phyloP scores from a whole-genome alignment of 1,284 basidiomycete genomes.

The Ceratobasidium sp. region DNA sequence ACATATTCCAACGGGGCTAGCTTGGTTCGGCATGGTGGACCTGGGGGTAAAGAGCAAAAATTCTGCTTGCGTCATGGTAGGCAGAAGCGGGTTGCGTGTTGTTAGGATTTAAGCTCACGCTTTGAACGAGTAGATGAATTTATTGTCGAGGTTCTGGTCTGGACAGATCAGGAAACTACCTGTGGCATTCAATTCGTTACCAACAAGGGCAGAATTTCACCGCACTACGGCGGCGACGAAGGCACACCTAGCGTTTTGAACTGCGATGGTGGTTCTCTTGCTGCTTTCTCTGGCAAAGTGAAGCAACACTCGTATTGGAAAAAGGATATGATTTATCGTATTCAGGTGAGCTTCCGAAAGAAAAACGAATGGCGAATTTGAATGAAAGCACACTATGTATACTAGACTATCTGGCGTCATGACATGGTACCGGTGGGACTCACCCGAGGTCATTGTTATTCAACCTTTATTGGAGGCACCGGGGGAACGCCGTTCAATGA shows the following conservation, averaged over 20 bases:
- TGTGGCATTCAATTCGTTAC: slow-evolving; percentile 25
- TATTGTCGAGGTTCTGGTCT: slow-evolving; percentile 8
- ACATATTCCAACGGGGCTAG: neutral
- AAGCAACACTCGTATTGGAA: slow-evolving; percentile 10
- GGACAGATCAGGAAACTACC: neutral
- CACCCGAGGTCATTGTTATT: neutral
- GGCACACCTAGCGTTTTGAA: slow-evolving; percentile 11
- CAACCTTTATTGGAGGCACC: slow-evolving; percentile 16
- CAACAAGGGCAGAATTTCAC: slow-evolving; percentile 6
- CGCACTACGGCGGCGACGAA: neutral
- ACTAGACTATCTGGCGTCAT: slow-evolving; percentile 23
- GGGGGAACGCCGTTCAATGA: slow-evolving; percentile 27
- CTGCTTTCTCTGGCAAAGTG: slow-evolving; percentile 19
- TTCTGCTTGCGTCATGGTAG: slow-evolving; percentile 23
- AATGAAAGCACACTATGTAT: neutral
- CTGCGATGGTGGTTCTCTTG: neutral
- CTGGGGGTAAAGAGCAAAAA: slow-evolving; percentile 1
- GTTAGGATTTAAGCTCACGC: neutral
- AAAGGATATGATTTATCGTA: neutral
- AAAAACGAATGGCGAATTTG: neutral
- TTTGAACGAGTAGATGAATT: slow-evolving; percentile 10
- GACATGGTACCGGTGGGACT: neutral
- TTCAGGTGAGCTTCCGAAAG: neutral
- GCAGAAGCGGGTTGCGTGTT: neutral
- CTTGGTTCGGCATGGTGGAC: neutral